phyloP scores from a whole-genome alignment of 148 eudicot genomes.

The Tetragonia tetragonoides region DNA sequence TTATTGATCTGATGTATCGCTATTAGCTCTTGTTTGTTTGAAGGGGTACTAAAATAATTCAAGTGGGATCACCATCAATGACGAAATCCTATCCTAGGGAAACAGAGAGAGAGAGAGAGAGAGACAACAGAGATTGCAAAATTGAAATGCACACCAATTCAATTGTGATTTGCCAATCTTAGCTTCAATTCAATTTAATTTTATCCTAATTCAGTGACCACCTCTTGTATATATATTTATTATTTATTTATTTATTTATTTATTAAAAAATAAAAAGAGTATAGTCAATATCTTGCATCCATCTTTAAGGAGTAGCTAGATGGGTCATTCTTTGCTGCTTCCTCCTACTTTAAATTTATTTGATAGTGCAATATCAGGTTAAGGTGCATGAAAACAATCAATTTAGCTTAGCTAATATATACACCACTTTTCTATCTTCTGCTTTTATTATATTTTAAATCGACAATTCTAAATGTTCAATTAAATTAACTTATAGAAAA shows the following conservation, averaged over 20 bases:
- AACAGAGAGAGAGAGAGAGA: not conserved
- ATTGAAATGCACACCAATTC: not conserved
- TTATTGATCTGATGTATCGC: not conserved
- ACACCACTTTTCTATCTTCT: conserved; percentile 2
- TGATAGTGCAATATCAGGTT: not conserved
- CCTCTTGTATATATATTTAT: not conserved
- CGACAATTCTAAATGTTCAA: too few species aligned
- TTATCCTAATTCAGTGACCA: not conserved
- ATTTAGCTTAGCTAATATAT: conserved; percentile 1
- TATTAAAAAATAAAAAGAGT: not conserved
- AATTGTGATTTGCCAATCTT: conserved; percentile 7
- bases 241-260: not conserved
- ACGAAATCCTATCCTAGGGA: not conserved
- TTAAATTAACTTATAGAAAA: too few species aligned
- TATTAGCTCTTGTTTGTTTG: too few species aligned
- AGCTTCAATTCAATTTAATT: not conserved
- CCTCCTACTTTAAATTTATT: not conserved
- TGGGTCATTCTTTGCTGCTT: not conserved
- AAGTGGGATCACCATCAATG: not conserved
- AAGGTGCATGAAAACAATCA: not conserved
- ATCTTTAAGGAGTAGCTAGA: not conserved
- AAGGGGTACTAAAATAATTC: not conserved
- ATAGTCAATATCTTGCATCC: not conserved
- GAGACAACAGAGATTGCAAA: not conserved
- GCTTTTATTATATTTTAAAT: too few species aligned